A percentile compares a stretch with the other conserved stretches of the same genome.
Conservation (phyloP, 495 filamentous ascomycete genomes). For the Lentithecium fluviatile region DNA sequence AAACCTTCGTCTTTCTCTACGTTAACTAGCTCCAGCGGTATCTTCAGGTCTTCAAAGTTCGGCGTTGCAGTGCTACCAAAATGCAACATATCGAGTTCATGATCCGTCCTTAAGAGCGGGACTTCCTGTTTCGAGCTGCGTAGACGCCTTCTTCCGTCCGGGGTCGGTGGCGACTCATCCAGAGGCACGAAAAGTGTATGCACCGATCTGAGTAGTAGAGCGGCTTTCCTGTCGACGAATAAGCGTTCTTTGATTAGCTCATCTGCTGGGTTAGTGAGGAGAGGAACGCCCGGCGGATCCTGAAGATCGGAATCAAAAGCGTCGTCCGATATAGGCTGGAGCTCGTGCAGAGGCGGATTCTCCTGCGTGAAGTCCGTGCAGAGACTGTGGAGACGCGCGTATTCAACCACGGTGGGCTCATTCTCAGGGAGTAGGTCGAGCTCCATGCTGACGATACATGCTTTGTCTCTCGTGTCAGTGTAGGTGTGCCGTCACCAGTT, state of each 20-base stretch:
- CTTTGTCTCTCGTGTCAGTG: not conserved
- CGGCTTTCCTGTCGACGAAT: slow-evolving; percentile 20
- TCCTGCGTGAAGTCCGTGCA: slow-evolving; percentile 19
- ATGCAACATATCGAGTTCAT: slow-evolving; percentile 37
- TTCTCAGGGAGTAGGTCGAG: slow-evolving; percentile 4
- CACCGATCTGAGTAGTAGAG: slow-evolving; percentile 20
- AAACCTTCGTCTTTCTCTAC: slow-evolving; percentile 53
- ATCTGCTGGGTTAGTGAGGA: slow-evolving; percentile 5
- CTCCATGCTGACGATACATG: slow-evolving; percentile 5
- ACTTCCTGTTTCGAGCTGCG: slow-evolving; percentile 32
- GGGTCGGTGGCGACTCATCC: not conserved
- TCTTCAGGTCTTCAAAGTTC: slow-evolving; percentile 8
- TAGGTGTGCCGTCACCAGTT: not conserved
- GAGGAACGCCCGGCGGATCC: slow-evolving; percentile 2
- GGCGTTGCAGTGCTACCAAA: slow-evolving; percentile 30
- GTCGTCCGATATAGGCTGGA: slow-evolving; percentile 4
- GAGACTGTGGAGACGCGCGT: slow-evolving; percentile 44
- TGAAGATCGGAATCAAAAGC: slow-evolving; percentile 22
- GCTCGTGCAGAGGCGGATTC: not conserved
- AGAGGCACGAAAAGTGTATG: not conserved
- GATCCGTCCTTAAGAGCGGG: slow-evolving; percentile 37
- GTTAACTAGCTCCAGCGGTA: slow-evolving; percentile 49
- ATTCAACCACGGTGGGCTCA: slow-evolving; percentile 46
- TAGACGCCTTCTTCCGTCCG: not conserved
- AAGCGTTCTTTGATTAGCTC: slow-evolving; percentile 33